Evolutionary conservation across 495 filamentous ascomycete genomes (phyloP).

Genomic region (Lepidopterella palustris): DNA sequence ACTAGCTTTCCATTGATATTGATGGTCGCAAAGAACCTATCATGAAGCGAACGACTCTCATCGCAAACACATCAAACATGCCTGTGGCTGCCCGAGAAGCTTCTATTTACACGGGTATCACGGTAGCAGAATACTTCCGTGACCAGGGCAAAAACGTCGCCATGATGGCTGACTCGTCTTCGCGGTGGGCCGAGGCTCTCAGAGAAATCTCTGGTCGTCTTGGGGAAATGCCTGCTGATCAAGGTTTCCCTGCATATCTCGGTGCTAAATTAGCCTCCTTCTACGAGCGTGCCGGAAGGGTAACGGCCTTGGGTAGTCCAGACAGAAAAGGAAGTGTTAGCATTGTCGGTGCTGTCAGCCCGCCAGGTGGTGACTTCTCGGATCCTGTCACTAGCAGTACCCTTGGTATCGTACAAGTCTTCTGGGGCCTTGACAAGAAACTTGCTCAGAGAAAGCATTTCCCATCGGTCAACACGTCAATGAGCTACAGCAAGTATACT

Average conservation of each 20-base stretch:
- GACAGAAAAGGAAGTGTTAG: conserved; percentile 85
- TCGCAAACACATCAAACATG: conserved; percentile 99
- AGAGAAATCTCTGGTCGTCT: conserved; percentile 98
- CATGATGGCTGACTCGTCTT: conserved; percentile 99
- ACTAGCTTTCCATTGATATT: conserved; percentile 76
- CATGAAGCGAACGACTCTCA: conserved; percentile 98
- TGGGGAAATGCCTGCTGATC: conserved; percentile 99
- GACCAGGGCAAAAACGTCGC: conserved; percentile 97
- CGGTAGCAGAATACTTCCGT: conserved; percentile 95
- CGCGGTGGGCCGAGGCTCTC: conserved; percentile 96
- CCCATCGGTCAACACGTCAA: conserved; percentile 92
- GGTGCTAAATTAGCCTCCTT: conserved; percentile 96
- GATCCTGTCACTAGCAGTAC: conserved; percentile 95
- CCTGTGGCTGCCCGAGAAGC: conserved; percentile 97
- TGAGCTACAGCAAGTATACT: conserved; percentile 97
- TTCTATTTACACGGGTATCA: conserved; percentile 98
- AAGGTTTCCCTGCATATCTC: conserved; percentile 98
- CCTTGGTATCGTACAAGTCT: conserved; percentile 96
- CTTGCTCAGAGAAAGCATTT: conserved; percentile 98
- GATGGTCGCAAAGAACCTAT: conserved; percentile 93
- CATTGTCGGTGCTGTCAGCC: conserved; percentile 96
- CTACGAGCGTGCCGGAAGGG: conserved; percentile 95
- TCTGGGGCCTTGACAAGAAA: conserved; percentile 99
- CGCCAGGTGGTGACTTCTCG: conserved; percentile 97
- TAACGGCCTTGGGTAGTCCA: conserved; percentile 77